Evolutionary conservation across 306 rosid species (phyloP).

Genomic region (Fragaria vesca): DNA sequence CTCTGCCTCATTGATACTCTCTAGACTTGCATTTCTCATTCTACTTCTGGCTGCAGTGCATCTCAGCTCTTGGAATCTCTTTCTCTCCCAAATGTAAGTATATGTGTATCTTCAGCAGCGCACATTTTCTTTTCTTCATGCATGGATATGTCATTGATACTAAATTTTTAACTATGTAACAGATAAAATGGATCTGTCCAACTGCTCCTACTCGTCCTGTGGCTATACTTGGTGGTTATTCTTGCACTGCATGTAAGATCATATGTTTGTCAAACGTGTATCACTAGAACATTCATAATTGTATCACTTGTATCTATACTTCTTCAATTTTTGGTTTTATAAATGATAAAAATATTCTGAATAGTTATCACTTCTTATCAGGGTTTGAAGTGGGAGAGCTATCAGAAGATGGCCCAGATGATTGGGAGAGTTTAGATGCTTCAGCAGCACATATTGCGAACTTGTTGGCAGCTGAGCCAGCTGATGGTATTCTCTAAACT

Average conservation of each 20-base stretch:
- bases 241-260: conserved; percentile 90
- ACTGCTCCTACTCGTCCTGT: conserved; percentile 99
- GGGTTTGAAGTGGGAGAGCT: conserved; percentile 98
- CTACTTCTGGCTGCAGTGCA: conserved; percentile 59
- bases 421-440: conserved; percentile 98
- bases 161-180: conserved; percentile 20
- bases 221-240: conserved; percentile 85
- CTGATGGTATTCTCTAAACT: conserved; percentile 63
- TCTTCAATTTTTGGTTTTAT: neutral
- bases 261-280: neutral
- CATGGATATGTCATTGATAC: neutral
- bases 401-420: conserved; percentile 90
- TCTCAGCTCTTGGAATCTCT: conserved; percentile 91
- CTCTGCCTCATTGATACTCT: neutral
- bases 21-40: conserved; percentile 32
- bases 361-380: conserved; percentile 31
- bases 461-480: conserved; percentile 91
- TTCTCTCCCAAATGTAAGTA: conserved; percentile 83
- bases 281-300: neutral
- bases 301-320: neutral
- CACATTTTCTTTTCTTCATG: conserved; percentile 6
- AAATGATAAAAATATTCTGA: conserved; percentile 7
- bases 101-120: conserved; percentile 19
- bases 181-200: conserved; percentile 99
- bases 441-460: conserved; percentile 92